phyloP scores from a whole-genome alignment of 768 basidiomycete species.

The Harrya chromipes region DNA sequence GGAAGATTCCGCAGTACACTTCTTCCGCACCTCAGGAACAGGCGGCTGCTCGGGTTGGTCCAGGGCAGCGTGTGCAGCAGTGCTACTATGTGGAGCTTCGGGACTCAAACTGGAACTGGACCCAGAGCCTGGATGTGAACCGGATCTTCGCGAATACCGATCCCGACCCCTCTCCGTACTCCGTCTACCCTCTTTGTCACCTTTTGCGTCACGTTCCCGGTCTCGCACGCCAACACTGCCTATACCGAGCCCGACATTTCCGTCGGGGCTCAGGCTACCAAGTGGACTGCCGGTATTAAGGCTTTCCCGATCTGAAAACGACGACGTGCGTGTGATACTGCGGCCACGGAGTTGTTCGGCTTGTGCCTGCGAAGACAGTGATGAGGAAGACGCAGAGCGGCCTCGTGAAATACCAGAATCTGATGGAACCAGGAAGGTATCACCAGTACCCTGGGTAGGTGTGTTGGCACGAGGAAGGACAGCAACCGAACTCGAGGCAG shows the following conservation, averaged over 20 bases:
- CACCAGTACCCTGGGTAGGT: slow-evolving; percentile 16
- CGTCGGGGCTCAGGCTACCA: slow-evolving; percentile 41
- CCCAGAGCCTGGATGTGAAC: slow-evolving; percentile 30
- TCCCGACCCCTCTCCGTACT: slow-evolving; percentile 30
- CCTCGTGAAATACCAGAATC: slow-evolving; percentile 18
- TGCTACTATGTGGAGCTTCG: slow-evolving; percentile 15
- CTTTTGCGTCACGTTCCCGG: slow-evolving; percentile 23
- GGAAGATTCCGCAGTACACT: slow-evolving; percentile 16
- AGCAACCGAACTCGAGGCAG: slow-evolving; percentile 7
- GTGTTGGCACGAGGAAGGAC: slow-evolving; percentile 11
- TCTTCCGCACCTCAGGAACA: slow-evolving; percentile 15
- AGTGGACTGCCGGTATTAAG: slow-evolving; percentile 35
- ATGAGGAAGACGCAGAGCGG: slow-evolving; percentile 34
- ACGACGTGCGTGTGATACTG: slow-evolving; percentile 51
- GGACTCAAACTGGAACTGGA: slow-evolving; percentile 37
- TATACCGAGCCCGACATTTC: slow-evolving; percentile 24
- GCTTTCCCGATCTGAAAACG: slow-evolving; percentile 52
- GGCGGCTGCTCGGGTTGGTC: slow-evolving; percentile 7
- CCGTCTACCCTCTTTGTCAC: slow-evolving; percentile 29
- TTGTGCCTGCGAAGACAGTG: slow-evolving; percentile 31
- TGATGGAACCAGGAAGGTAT: slow-evolving; percentile 26
- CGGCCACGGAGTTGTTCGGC: slow-evolving; percentile 44
- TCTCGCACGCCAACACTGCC: slow-evolving; percentile 35
- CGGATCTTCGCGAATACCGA: slow-evolving; percentile 23
- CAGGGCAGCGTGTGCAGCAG: background rate